These are phyloP conservation scores for Aspergillus oerlinghausenensis DNA, from an alignment of 2,329 filamentous ascomycete genomes.

Conservation along the genomic window DNA sequence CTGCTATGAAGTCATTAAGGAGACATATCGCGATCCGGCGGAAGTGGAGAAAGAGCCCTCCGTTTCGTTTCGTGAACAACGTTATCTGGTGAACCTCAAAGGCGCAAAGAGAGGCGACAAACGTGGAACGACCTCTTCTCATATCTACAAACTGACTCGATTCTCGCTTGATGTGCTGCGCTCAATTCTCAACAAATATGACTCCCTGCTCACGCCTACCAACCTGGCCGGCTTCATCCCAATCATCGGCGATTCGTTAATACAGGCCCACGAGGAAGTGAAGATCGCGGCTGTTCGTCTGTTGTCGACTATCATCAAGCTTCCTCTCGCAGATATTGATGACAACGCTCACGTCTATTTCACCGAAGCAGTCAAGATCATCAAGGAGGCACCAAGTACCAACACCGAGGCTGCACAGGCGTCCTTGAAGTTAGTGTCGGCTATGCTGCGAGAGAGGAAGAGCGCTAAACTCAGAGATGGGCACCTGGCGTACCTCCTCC, in stretches of 20 bases:
- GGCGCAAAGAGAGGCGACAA: conserved; percentile 70
- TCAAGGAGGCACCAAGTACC: conserved; percentile 72
- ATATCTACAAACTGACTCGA: conserved; percentile 79
- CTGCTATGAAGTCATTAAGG: conserved; percentile 89
- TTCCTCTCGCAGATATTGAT: conserved; percentile 68
- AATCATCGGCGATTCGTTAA: conserved; percentile 79
- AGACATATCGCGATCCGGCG: conserved; percentile 66
- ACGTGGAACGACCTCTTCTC: conserved; percentile 67
- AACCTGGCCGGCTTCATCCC: conserved; percentile 85
- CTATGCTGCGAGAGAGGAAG: conserved; percentile 75
- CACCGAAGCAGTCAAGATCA: conserved; percentile 75
- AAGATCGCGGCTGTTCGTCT: conserved; percentile 82
- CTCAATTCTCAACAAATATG: conserved; percentile 79
- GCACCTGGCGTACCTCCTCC: conserved; percentile 76
- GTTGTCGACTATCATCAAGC: conserved; percentile 78
- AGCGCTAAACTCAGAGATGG: conserved; percentile 73
- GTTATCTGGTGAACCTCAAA: conserved; percentile 74
- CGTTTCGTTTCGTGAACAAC: conserved; percentile 33
- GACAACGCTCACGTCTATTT: conserved; percentile 72
- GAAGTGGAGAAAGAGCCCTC: conserved; percentile 27
- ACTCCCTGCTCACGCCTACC: conserved; percentile 68
- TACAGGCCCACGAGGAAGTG: conserved; percentile 85
- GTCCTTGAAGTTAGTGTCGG: conserved; percentile 79
- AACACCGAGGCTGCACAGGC: conserved; percentile 82
- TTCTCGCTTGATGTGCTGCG: conserved; percentile 87